phyloP scores from a whole-genome alignment of 768 basidiomycete species.

The Macrolepiota dolichaula region DNA sequence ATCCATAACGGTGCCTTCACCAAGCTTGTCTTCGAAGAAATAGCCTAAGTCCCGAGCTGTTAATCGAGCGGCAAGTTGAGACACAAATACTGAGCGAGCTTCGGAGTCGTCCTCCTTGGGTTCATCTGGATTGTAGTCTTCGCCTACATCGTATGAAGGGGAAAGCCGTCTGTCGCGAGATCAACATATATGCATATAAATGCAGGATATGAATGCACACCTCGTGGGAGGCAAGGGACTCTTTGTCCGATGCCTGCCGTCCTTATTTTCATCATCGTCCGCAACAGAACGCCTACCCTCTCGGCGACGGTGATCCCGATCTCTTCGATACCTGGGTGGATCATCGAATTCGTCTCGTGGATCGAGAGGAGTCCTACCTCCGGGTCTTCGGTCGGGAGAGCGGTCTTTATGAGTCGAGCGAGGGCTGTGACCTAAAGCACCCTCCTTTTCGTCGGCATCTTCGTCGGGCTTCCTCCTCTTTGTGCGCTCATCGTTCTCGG shows the following conservation, averaged over 20 bases:
- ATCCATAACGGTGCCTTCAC: conserved; percentile 91
- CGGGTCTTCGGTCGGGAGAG: conserved; percentile 53
- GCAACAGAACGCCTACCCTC: conserved; percentile 35
- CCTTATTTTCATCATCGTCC: conserved; percentile 38
- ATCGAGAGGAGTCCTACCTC: conserved; percentile 44
- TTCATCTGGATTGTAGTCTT: conserved; percentile 84
- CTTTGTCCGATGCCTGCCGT: conserved; percentile 30
- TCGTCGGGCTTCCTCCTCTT: conserved; percentile 69
- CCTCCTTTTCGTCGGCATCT: conserved; percentile 37
- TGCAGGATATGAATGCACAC: conserved; percentile 28
- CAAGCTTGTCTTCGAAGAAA: conserved; percentile 97
- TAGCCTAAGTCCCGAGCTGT: conserved; percentile 96
- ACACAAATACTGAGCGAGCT: conserved; percentile 97
- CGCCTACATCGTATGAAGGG: conserved; percentile 61
- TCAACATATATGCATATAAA: conserved; percentile 1
- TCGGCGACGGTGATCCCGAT: conserved; percentile 25
- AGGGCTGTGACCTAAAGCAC: conserved; percentile 46
- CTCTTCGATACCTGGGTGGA: conserved; percentile 38
- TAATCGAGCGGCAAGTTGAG: conserved; percentile 94
- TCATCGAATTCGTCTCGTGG: conserved; percentile 66
- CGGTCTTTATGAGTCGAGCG: conserved; percentile 39
- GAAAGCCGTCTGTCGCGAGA: conserved; percentile 55
- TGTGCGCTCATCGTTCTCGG: conserved; percentile 40
- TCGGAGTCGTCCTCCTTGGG: conserved; percentile 95
- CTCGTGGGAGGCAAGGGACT: conserved; percentile 43